These are phyloP conservation scores for Alternaria sp. DNA, from an alignment of 2,329 filamentous ascomycete genomes.

Conservation along the genomic window DNA sequence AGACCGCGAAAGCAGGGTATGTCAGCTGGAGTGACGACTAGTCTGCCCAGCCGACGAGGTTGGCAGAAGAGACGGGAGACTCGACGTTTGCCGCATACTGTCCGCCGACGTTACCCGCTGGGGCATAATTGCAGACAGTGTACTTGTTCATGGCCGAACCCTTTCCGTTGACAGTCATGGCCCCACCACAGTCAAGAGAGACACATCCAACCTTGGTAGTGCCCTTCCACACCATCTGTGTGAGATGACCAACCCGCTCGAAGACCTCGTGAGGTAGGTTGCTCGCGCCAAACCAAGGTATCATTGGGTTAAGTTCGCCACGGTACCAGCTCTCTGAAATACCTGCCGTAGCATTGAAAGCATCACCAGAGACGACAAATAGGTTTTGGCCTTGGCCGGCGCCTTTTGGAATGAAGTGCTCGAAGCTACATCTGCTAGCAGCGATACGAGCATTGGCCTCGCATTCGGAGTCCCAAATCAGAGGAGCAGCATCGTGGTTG, in stretches of 20 bases:
- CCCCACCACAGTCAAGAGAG: constrained; percentile 41
- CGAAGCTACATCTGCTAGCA: constrained; percentile 77
- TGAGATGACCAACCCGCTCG: constrained; percentile 48
- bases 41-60: constrained; percentile 40
- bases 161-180: constrained; percentile 35
- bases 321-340: constrained; percentile 92
- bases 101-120: constrained; percentile 67
- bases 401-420: constrained; percentile 59
- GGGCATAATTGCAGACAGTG: constrained; percentile 89
- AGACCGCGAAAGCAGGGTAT: constrained; percentile 3
- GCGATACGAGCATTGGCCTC: constrained; percentile 68
- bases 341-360: constrained; percentile 68
- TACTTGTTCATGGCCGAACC: constrained; percentile 40
- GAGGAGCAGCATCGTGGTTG: constrained; percentile 75
- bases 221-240: constrained; percentile 51
- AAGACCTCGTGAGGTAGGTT: constrained; percentile 60
- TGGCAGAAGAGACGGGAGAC: constrained; percentile 43
- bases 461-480: constrained; percentile 74
- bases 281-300: constrained; percentile 65
- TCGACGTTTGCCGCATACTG: constrained; percentile 64
- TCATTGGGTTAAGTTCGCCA: constrained; percentile 70
- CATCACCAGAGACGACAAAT: constrained; percentile 68
- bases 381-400: constrained; percentile 90
- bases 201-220: constrained; percentile 51
- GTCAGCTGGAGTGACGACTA: constrained; percentile 28